Conservation (phyloP, 1,284 basidiomycete genomes). For the Irpex sp. region DNA sequence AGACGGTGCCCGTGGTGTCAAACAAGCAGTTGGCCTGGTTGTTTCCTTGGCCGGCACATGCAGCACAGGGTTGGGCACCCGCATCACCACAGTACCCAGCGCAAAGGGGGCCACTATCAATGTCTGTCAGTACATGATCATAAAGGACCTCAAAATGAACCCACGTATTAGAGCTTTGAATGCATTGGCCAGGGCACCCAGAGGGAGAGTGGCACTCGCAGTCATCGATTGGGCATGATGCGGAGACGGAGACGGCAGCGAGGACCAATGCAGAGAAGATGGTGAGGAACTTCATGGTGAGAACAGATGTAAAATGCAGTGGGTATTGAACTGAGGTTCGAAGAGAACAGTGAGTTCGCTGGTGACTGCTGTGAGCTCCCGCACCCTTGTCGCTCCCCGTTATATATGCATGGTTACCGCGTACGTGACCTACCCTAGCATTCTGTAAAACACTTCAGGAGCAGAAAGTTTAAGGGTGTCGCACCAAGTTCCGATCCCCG, state of each 20-base stretch:
- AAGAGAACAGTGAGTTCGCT: neutral
- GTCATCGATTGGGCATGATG: neutral
- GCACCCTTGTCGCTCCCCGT: no score
- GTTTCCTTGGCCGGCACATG: constrained; percentile 5
- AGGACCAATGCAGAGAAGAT: neutral
- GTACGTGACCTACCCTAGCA: no score
- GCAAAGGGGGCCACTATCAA: constrained; percentile 7
- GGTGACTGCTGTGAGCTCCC: neutral
- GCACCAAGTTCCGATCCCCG: neutral
- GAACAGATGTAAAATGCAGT: neutral
- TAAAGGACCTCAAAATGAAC: no score
- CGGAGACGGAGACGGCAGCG: neutral
- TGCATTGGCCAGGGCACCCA: constrained; percentile 8
- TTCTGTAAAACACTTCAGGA: neutral
- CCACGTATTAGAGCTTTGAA: constrained; percentile 4
- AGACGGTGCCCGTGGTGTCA: constrained; percentile 5
- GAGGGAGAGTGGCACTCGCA: constrained; percentile 4
- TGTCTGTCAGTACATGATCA: neutral
- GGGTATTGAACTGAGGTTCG: neutral
- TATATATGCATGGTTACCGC: no score
- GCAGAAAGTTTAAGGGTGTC: neutral
- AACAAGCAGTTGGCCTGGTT: constrained; percentile 9
- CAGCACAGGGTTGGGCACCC: constrained; percentile 5
- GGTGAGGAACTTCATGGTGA: constrained; percentile 1
- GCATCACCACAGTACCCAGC: constrained; percentile 10